A percentile compares a stretch with the other conserved stretches of the same genome.
These are phyloP conservation scores for Fusarium lateritium DNA, from an alignment of 2,329 filamentous ascomycete genomes.

Conservation along the genomic window DNA sequence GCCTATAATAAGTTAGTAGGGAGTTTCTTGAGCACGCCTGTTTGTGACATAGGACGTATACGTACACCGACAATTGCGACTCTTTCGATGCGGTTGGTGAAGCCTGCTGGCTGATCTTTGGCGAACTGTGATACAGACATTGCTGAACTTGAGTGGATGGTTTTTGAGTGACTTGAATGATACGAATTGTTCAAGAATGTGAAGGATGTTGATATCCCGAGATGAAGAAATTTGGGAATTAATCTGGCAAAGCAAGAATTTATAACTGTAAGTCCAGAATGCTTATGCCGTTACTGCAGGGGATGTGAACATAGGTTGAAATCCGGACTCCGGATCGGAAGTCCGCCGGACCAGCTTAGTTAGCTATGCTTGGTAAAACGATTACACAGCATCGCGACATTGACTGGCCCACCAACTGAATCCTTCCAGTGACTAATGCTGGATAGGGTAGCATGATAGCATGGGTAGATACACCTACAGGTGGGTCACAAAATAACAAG, in stretches of 20 bases:
- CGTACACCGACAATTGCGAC: constrained; percentile 62
- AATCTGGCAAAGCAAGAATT: accelerated
- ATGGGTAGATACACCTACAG: too few species aligned
- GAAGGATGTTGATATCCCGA: background rate
- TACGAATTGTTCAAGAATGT: too few species aligned
- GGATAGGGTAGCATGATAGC: too few species aligned
- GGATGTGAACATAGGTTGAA: background rate
- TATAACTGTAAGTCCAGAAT: too few species aligned
- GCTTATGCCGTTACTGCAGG: background rate
- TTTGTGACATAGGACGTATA: background rate
- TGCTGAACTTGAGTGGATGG: accelerated
- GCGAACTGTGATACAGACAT: constrained; percentile 4
- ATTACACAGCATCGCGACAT: background rate
- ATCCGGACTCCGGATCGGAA: constrained; percentile 26
- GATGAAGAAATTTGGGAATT: too few species aligned
- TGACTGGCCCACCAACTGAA: background rate
- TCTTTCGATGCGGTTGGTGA: constrained; percentile 33
- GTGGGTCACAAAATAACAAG: too few species aligned
- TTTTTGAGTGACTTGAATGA: background rate
- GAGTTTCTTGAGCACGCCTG: accelerated
- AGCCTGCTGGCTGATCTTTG: constrained; percentile 15
- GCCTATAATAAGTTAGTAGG: constrained; percentile 42
- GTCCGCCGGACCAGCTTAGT: background rate
- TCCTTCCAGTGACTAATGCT: background rate
- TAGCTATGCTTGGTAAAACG: background rate